Evolutionary conservation across 805 yeast genomes (phyloP).

Genomic region (Candida boidinii): DNA sequence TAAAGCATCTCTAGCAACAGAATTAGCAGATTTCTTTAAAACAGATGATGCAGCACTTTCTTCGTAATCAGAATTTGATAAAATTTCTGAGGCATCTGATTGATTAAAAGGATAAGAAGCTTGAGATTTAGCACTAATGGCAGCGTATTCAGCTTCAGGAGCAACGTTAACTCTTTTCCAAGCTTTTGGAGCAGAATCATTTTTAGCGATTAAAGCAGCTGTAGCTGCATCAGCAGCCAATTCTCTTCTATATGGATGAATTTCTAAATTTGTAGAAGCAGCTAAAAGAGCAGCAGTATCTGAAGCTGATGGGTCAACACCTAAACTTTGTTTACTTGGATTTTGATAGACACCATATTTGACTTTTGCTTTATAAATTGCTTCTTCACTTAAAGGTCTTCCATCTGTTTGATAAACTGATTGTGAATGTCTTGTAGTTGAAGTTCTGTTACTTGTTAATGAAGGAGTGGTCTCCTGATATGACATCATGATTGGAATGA

Average conservation of each 20-base stretch:
- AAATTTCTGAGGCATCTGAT: slow-evolving; percentile 5
- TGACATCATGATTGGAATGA: slow-evolving; percentile 12
- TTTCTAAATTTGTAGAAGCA: slow-evolving; percentile 52
- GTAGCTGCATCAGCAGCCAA: slow-evolving; percentile 57
- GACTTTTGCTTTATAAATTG: slow-evolving; percentile 64
- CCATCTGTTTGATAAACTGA: slow-evolving; percentile 61
- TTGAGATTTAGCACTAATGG: slow-evolving; percentile 26
- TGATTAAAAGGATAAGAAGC: slow-evolving; percentile 22
- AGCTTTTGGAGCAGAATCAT: slow-evolving; percentile 36
- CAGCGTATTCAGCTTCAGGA: slow-evolving; percentile 39
- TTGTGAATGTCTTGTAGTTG: slow-evolving; percentile 5
- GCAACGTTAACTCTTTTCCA: slow-evolving; percentile 40
- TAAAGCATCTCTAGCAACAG: slow-evolving; percentile 28
- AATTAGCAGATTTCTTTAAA: slow-evolving; percentile 19
- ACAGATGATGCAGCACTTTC: slow-evolving; percentile 36
- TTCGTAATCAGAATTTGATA: slow-evolving; percentile 28
- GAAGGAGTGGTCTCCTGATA: slow-evolving; percentile 21
- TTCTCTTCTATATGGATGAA: slow-evolving; percentile 56
- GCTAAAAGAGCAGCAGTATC: slow-evolving; percentile 76
- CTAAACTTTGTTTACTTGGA: slow-evolving; percentile 43
- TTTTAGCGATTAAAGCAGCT: slow-evolving; percentile 46
- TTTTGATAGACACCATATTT: slow-evolving; percentile 56
- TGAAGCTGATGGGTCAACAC: slow-evolving; percentile 62
- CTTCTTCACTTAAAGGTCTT: slow-evolving; percentile 65
- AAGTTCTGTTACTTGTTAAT: slow-evolving; percentile 14